phyloP scores from a whole-genome alignment of 106 monocot genomes.

The Apostasia shenzhenica region DNA sequence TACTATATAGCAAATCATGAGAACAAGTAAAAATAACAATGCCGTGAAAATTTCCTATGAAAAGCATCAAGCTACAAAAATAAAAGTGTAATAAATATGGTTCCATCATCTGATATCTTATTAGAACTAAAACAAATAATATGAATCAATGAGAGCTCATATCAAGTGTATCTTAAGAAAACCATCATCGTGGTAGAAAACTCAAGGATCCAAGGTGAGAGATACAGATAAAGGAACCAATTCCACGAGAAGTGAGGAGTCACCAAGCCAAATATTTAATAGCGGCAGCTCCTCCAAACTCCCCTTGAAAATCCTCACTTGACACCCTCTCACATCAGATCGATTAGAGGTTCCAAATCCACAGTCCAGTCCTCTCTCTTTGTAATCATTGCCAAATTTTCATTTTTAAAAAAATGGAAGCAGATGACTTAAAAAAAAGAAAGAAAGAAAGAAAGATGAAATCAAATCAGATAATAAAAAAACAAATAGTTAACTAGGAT shows the following conservation, averaged over 20 bases:
- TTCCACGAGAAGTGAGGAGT: background rate
- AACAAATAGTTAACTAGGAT: background rate
- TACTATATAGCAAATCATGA: no score
- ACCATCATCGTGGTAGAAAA: background rate
- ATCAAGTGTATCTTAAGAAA: constrained; percentile 2
- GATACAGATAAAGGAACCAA: background rate
- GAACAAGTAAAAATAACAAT: no score
- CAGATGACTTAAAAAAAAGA: background rate
- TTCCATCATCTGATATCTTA: no score
- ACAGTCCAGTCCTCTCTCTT: constrained; percentile 3
- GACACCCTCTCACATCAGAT: background rate
- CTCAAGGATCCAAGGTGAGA: background rate
- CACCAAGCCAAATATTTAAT: background rate
- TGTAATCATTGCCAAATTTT: constrained; percentile 1
- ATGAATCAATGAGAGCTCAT: background rate
- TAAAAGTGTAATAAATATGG: no score
- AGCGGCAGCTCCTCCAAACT: background rate
- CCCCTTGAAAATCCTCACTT: background rate
- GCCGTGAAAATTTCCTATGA: no score
- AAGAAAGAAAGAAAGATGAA: background rate
- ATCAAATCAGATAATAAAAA: background rate
- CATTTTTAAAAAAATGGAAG: background rate
- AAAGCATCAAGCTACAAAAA: no score
- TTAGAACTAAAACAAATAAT: no score
- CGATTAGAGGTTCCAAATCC: background rate